Conservation (phyloP, 108 stramenopile genomes). For the Conticribra weissflogii region DNA sequence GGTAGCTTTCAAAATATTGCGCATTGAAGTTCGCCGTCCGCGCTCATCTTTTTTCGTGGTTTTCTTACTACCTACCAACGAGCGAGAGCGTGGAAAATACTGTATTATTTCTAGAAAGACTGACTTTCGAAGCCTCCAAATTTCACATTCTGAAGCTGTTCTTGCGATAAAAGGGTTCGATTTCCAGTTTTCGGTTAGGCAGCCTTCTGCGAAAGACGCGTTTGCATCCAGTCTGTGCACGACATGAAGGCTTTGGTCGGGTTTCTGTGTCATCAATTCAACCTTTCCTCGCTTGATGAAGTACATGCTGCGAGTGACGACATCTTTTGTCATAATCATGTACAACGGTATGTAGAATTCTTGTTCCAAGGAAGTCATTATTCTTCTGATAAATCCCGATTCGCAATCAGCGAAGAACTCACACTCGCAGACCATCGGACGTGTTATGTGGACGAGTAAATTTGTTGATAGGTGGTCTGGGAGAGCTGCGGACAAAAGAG, state of each 20-base stretch:
- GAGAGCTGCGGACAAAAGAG: conserved; percentile 24
- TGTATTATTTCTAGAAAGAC: conserved; percentile 35
- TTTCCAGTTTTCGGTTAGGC: conserved; percentile 41
- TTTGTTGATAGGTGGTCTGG: conserved; percentile 37
- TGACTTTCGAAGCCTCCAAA: conserved; percentile 46
- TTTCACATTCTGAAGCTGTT: conserved; percentile 51
- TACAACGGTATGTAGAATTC: conserved; percentile 33
- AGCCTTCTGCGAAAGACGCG: conserved; percentile 53
- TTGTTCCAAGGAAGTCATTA: conserved; percentile 53
- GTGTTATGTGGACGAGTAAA: conserved; percentile 46
- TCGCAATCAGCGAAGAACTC: conserved; percentile 47
- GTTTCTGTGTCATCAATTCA: conserved; percentile 32
- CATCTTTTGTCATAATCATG: conserved; percentile 30
- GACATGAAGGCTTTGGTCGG: conserved; percentile 12
- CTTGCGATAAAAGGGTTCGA: conserved; percentile 48
- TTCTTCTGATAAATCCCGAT: conserved; percentile 35
- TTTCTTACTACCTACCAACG: conserved; percentile 16
- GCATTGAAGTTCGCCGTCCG: conserved; percentile 28
- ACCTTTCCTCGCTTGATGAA: conserved; percentile 59
- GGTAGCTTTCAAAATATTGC: conserved; percentile 8
- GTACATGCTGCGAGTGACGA: conserved; percentile 48
- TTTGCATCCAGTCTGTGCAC: conserved; percentile 36
- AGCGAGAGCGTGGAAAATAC: conserved; percentile 44
- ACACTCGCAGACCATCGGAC: conserved; percentile 43
- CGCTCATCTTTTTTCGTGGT: conserved; percentile 19